A percentile compares a stretch with the other conserved stretches of the same genome.
These are phyloP conservation scores for Patellifolia procumbens DNA, from an alignment of 179 eudicot species.

Conservation along the genomic window DNA sequence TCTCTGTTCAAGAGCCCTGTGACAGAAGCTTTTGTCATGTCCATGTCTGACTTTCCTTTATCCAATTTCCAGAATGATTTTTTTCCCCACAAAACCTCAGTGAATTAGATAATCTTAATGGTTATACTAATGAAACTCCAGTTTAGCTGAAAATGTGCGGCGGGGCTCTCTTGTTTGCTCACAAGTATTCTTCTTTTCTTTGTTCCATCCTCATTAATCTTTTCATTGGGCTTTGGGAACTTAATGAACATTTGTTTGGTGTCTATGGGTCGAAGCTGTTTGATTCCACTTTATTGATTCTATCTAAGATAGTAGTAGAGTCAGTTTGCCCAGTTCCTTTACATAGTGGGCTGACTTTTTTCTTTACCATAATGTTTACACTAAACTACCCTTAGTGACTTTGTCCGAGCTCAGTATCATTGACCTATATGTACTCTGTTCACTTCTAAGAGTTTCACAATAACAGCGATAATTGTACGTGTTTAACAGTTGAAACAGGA, in stretches of 20 bases:
- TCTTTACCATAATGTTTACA: neutral
- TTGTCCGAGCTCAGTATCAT: neutral
- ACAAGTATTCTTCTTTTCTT: neutral
- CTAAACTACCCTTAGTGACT: neutral
- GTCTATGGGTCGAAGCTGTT: neutral
- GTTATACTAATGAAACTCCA: neutral
- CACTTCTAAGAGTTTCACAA: conserved; percentile 10
- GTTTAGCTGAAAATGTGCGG: neutral
- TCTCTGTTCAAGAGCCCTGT: neutral
- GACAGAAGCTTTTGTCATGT: neutral
- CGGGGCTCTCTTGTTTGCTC: neutral
- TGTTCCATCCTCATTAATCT: neutral
- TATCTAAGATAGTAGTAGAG: neutral
- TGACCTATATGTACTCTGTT: neutral
- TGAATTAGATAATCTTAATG: neutral
- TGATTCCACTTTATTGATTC: neutral
- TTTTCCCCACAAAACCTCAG: neutral
- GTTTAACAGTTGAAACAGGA: conserved; percentile 74
- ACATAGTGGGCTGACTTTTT: neutral
- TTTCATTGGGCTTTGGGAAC: conserved; percentile 7
- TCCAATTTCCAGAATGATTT: neutral
- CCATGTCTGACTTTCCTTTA: neutral
- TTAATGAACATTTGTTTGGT: neutral
- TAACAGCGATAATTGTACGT: conserved; percentile 25
- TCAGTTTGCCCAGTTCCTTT: neutral